Evolutionary conservation across 2,329 filamentous ascomycete genomes (phyloP).

Genomic region (Xylariaceae sp.): DNA sequence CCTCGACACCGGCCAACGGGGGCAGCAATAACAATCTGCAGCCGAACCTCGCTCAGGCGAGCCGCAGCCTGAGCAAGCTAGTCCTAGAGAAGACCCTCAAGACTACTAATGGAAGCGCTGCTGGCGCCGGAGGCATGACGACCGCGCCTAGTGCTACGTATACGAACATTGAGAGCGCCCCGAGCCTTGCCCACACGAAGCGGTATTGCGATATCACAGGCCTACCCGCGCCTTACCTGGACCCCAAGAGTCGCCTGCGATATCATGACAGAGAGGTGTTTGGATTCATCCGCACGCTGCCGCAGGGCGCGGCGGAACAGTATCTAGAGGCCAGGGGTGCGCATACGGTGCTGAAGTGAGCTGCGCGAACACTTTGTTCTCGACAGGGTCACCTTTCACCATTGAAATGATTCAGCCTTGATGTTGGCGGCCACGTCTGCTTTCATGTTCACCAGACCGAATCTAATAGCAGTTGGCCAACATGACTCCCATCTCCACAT

Average conservation of each 20-base stretch:
- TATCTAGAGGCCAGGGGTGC: constrained; percentile 88
- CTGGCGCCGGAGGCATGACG: constrained; percentile 18
- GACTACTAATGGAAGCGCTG: constrained; percentile 30
- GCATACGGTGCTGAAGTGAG: constrained; percentile 87
- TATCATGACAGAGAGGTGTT: constrained; percentile 96
- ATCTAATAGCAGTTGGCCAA: no score
- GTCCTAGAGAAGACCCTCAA: constrained; percentile 79
- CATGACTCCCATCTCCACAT: no score
- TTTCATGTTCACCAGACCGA: no score
- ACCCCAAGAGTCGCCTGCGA: constrained; percentile 88
- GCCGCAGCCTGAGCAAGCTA: constrained; percentile 78
- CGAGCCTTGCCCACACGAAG: constrained; percentile 77
- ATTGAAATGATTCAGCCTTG: no score
- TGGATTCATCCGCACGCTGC: constrained; percentile 71
- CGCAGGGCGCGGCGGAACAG: constrained; percentile 78
- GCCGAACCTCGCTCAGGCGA: constrained; percentile 82
- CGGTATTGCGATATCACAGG: constrained; percentile 97
- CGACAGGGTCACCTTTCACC: no score
- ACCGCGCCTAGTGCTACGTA: constrained; percentile 76
- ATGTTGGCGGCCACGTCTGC: no score
- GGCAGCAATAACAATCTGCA: constrained; percentile 31
- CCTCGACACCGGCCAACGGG: constrained; percentile 49
- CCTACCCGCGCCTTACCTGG: constrained; percentile 82
- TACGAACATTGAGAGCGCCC: constrained; percentile 93
- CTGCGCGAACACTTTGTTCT: neutral